Percentiles rank a stretch among this genome's conserved stretches.
Evolutionary conservation across 2,329 filamentous ascomycete genomes (phyloP).

Genomic region (Diaporthe vaccinii): DNA sequence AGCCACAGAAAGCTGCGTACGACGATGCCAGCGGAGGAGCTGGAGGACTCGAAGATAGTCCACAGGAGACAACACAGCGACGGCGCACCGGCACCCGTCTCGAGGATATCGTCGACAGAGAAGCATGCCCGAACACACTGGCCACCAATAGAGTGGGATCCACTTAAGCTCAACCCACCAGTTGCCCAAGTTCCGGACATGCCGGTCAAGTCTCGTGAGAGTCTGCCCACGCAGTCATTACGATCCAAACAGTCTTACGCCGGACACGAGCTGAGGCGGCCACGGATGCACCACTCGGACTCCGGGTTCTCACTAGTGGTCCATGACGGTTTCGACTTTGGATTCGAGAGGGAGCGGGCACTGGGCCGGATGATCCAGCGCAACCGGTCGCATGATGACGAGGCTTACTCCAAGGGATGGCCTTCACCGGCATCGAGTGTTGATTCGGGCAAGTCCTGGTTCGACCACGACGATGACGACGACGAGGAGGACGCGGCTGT

Average conservation of each 20-base stretch:
- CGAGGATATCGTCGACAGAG: conserved; percentile 11
- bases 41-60: conserved; percentile 20
- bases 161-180: conserved; percentile 52
- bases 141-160: conserved; percentile 49
- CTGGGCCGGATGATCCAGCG: conserved; percentile 24
- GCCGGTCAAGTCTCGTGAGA: conserved; percentile 33
- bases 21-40: conserved; percentile 30
- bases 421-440: conserved; percentile 41
- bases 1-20: conserved; percentile 40
- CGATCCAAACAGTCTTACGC: conserved; percentile 34
- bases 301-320: conserved; percentile 45
- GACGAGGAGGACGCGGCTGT: conserved; percentile 26
- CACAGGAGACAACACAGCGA: conserved; percentile 39
- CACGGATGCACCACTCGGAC: conserved; percentile 39
- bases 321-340: conserved; percentile 52
- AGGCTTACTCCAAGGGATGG: conserved; percentile 35
- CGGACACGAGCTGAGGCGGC: conserved; percentile 24
- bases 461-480: conserved; percentile 32
- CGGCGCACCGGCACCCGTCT: conserved; percentile 22
- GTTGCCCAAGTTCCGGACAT: conserved; percentile 17
- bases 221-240: conserved; percentile 31
- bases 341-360: conserved; percentile 44
- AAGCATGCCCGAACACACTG: conserved; percentile 40
- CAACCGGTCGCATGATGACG: conserved; percentile 24
- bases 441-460: conserved; percentile 41